Evolutionary conservation across 257 asterid genomes (phyloP).

Genomic region (Agastache rugosa): DNA sequence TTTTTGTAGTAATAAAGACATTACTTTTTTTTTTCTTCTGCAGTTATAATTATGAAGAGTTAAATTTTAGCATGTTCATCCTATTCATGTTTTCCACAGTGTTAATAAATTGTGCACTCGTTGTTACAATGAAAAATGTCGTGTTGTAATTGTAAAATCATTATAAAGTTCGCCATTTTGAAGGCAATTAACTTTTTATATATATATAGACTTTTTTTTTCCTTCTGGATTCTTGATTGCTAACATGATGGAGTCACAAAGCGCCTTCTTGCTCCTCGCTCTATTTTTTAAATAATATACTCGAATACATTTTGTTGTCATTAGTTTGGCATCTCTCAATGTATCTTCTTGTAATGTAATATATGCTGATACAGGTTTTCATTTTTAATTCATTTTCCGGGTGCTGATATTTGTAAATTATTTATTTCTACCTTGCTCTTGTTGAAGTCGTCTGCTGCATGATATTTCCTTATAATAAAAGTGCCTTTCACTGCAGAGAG

Average conservation of each 20-base stretch:
- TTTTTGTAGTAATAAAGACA: not conserved
- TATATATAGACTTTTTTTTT: not conserved
- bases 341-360: constrained; percentile 10
- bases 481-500: constrained; percentile 39
- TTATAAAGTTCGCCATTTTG: not conserved
- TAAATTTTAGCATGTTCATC: not conserved
- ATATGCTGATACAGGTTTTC: constrained; percentile 9
- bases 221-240: constrained; percentile 43
- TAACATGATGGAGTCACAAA: constrained; percentile 34
- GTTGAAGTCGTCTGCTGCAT: constrained; percentile 27
- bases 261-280: not conserved
- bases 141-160: not conserved
- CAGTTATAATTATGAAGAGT: not conserved
- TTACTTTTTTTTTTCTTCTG: not conserved
- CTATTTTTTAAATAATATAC: not conserved
- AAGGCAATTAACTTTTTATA: too few relatives aligned
- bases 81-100: not conserved
- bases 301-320: constrained; percentile 30
- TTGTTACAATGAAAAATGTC: not conserved
- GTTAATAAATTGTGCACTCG: not conserved
- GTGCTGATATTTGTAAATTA: constrained; percentile 2
- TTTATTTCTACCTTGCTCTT: constrained; percentile 2
- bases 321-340: constrained; percentile 32
- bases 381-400: not conserved
- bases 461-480: constrained; percentile 3